Evolutionary conservation across 1,139 yeast species (phyloP), one percentile per base, ranked within the genome.

Genomic region (Martiniozyma asiatica): DNA sequence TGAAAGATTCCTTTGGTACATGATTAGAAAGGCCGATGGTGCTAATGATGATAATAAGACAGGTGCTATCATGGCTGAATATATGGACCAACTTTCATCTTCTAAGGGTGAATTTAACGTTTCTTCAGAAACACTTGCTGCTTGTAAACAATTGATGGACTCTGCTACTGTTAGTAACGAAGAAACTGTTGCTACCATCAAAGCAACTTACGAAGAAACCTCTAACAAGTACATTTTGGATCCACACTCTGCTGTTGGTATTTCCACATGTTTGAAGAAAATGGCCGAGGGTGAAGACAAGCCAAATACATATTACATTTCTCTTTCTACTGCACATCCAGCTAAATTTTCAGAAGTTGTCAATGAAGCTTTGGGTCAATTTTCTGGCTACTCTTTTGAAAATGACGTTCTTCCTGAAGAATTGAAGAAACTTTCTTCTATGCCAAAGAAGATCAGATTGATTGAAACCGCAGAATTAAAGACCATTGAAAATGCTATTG

Each of bases 291-390:
- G 72, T 42, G 44, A 52, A 6, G 61, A 63, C 24, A 56, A 45
- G n/a, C 43, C 55, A 13, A 50, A 60, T 18, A 53, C 64, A 26
- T 57, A 62, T 33, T 82, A 82, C 53, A 67, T 89, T 30, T 81
- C 95, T 5, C 70, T 89, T 38, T 80, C 97, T 3, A 89, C 98
- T 26, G 98, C 98, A 6, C 98, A 89, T 53, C 98, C 98, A 25
- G 98, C 98, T 37, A 89, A 89, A 59, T 89, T 89, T 51, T 82
- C 95, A 17, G 96, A 85, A 40, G 98, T 94, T 32, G 98, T 89
- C 13, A 79, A 85, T 54, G 62, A 69, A 45, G 85, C 97, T 2
- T 68, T 89, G 44, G 53, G 58, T 30, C 65, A 66, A 2, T 63
- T 73, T 39, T 69, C 66, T 15, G 84, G 73, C 15, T 92, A 87